Evolutionary conservation across 176 grass and related monocot species (phyloP), one percentile per base, ranked within the genome.

Genomic region (Oryza glaberrima): DNA sequence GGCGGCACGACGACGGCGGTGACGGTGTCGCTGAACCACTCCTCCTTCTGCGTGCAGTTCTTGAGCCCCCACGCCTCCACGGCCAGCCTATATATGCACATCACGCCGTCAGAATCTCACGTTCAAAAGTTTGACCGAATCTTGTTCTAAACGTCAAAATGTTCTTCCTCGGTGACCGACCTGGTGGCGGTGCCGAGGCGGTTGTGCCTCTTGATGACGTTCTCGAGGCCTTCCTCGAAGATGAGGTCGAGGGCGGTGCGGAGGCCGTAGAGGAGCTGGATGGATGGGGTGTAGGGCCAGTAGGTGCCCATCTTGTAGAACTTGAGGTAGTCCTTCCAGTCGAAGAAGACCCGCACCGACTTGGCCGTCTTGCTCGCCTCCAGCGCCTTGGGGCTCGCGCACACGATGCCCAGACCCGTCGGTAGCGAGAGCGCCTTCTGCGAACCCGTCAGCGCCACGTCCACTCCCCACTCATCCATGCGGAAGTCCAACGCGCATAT

Each of bases 401-500:
- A 96, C 23, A 99, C 48, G 81, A 99, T 89, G 6, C 96, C 96
- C 81, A 99, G 82, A 34, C 96, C 93, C 65, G 93, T 94, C 65
- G 96, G 96, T 86, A 99, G n/a, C n/a, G 96, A 99, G 19, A 94
- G 86, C 74, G 96, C 96, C 81, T 99, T 99, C 81, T 96, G 96
- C 23, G 96, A 96, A 10, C 96, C 96, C 9, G 93, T 98, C n/a
- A 98, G 89, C 43, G 91, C 96, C 20, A 98, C 96, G 63, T 98
- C 96, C n/a, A 98, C 83, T 17, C 96, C 96, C 96, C 93, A 96
- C 83, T 94, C 96, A 47, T 99, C 93, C 96, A 96, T 99, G 70
- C 93, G 91, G 51, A 99, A 99, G 71, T 96, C 93, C 40, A 99
- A 23, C 38, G 96, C 96, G 71, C 96, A 99, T 49, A 99, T 96